Conservation (phyloP, 2,329 filamentous ascomycete species). For the Aspergillus fructus region DNA sequence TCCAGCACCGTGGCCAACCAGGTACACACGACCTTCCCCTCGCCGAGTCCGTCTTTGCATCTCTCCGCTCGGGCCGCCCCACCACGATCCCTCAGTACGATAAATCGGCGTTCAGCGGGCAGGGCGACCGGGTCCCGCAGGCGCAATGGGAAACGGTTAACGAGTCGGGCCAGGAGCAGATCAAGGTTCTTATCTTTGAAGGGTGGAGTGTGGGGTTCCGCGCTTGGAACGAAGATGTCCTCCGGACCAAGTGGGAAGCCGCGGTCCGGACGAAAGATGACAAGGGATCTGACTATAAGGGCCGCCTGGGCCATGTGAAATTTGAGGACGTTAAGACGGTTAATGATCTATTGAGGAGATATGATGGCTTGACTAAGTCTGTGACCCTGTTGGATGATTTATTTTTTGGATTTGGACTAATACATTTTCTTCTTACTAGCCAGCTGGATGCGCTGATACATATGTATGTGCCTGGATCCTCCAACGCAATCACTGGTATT, state of each 20-base stretch:
- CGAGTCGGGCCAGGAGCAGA: slow-evolving; percentile 28
- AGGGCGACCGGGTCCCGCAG: slow-evolving; percentile 70
- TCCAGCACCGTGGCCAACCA: slow-evolving; percentile 81
- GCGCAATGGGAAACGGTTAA: slow-evolving; percentile 60
- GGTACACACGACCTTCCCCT: slow-evolving; percentile 77
- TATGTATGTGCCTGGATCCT: slow-evolving; percentile 45
- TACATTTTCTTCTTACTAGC: slow-evolving; percentile 23
- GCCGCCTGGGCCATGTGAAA: slow-evolving; percentile 55
- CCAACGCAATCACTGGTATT: neutral
- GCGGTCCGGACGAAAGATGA: slow-evolving; percentile 49
- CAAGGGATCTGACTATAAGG: slow-evolving; percentile 43
- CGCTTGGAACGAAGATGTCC: slow-evolving; percentile 55
- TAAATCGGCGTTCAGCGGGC: slow-evolving; percentile 73
- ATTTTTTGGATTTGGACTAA: neutral
- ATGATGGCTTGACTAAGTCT: slow-evolving; percentile 59
- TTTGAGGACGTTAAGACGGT: slow-evolving; percentile 58
- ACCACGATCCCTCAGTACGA: slow-evolving; percentile 74
- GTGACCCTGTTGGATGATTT: slow-evolving; percentile 3
- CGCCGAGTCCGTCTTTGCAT: slow-evolving; percentile 61
- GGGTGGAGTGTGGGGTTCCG: slow-evolving; percentile 91
- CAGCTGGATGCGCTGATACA: slow-evolving; percentile 65
- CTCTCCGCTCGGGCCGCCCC: slow-evolving; percentile 52
- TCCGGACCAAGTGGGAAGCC: slow-evolving; percentile 55
- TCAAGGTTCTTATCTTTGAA: slow-evolving; percentile 75
- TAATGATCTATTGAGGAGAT: slow-evolving; percentile 58